Evolutionary conservation across 2,329 filamentous ascomycete genomes (phyloP).

Genomic region (Sporothrix schenckii): DNA sequence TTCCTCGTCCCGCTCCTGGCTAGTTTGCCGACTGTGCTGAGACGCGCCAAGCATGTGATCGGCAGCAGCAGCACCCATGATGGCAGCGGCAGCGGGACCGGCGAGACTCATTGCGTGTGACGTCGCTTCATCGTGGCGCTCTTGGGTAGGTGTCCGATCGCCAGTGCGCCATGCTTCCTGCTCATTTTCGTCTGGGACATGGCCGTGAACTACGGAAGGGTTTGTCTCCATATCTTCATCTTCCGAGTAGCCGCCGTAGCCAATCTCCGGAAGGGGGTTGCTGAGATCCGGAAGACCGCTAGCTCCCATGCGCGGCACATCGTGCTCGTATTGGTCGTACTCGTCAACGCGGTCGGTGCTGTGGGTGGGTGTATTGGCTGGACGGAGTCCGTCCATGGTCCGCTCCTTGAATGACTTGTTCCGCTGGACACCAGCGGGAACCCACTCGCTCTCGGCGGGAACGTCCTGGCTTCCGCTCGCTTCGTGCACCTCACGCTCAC

Average conservation of each 20-base stretch:
- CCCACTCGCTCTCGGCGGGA: slow-evolving; percentile 41
- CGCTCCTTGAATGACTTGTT: slow-evolving; percentile 70
- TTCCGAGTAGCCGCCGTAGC: slow-evolving; percentile 61
- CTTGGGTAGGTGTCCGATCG: slow-evolving; percentile 44
- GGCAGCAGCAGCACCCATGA: slow-evolving; percentile 57
- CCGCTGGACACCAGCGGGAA: slow-evolving; percentile 57
- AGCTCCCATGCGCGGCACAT: slow-evolving; percentile 60
- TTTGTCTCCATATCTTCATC: slow-evolving; percentile 74
- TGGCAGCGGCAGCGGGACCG: slow-evolving; percentile 50
- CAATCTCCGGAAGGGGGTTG: slow-evolving; percentile 77
- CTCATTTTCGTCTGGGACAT: slow-evolving; percentile 55
- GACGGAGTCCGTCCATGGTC: slow-evolving; percentile 57
- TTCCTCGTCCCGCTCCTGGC: slow-evolving; percentile 65
- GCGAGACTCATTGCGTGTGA: slow-evolving; percentile 57
- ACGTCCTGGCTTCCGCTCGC: slow-evolving; percentile 2
- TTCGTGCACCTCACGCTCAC: slow-evolving; percentile 35
- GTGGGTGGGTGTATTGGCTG: slow-evolving; percentile 59
- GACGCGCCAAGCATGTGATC: slow-evolving; percentile 34
- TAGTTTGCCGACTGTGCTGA: slow-evolving; percentile 58
- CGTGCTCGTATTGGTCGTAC: slow-evolving; percentile 51
- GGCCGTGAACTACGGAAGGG: slow-evolving; percentile 77
- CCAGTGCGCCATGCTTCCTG: slow-evolving; percentile 40
- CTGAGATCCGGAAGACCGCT: slow-evolving; percentile 69
- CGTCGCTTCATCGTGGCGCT: slow-evolving; percentile 40
- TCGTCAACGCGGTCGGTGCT: slow-evolving; percentile 62